phyloP scores from a whole-genome alignment of 495 filamentous ascomycete genomes.

The Hypoxylon fragiforme region DNA sequence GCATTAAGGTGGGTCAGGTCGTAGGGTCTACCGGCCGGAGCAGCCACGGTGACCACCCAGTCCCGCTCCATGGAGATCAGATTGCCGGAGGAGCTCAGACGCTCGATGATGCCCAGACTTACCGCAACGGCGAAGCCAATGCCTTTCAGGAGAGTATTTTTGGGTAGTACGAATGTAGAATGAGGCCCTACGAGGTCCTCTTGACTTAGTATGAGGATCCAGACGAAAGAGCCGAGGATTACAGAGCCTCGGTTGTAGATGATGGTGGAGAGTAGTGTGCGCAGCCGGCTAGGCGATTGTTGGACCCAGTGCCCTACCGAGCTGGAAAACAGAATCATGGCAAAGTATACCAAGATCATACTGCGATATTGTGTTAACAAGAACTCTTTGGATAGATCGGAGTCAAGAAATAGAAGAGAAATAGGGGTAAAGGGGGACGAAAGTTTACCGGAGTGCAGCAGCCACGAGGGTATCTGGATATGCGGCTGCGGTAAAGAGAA shows the following conservation, averaged over 20 bases:
- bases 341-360: constrained; percentile 40
- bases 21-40: constrained; percentile 37
- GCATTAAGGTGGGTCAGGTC: constrained; percentile 58
- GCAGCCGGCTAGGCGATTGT: constrained; percentile 45
- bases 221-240: constrained; percentile 54
- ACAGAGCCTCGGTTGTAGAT: constrained; percentile 51
- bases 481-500: constrained; percentile 64
- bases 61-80: constrained; percentile 67
- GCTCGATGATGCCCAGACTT: constrained; percentile 61
- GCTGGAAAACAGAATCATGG: constrained; percentile 39
- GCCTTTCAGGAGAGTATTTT: constrained; percentile 26
- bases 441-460: constrained; percentile 43
- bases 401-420: neutral
- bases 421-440: too few relatives aligned
- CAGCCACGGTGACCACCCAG: constrained; percentile 57
- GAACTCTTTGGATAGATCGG: constrained; percentile 10
- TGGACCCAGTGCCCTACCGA: constrained; percentile 53
- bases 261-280: constrained; percentile 47
- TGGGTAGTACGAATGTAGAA: constrained; percentile 7
- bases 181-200: constrained; percentile 30
- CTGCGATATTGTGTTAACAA: constrained; percentile 31
- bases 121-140: constrained; percentile 49
- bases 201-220: constrained; percentile 45
- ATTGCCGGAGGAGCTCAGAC: constrained; percentile 58
- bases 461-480: constrained; percentile 60